phyloP scores from a whole-genome alignment of 2,329 filamentous ascomycete species.

The Talaromyces atroroseus region DNA sequence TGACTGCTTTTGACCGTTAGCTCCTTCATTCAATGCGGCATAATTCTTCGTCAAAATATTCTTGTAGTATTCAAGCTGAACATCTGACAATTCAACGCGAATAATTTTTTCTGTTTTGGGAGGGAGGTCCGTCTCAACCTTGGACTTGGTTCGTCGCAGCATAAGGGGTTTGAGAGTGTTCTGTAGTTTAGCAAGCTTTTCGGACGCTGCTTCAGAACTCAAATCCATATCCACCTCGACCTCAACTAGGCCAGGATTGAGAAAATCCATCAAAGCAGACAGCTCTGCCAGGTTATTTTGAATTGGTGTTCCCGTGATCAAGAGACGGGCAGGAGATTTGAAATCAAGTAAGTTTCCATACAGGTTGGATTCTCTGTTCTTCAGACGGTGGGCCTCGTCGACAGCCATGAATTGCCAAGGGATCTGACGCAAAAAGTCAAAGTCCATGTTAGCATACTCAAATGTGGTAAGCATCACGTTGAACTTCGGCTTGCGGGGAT shows the following conservation, averaged over 20 bases:
- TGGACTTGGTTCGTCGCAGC: conserved; percentile 91
- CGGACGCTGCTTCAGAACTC: conserved; percentile 70
- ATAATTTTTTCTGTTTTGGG: conserved; percentile 99
- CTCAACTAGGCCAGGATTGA: conserved; percentile 88
- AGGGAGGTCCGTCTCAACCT: conserved; percentile 91
- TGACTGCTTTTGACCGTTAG: conserved; percentile 87
- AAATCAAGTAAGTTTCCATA: conserved; percentile 83
- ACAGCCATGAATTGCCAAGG: conserved; percentile 98
- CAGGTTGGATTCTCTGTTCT: conserved; percentile 91
- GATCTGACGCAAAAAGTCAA: conserved; percentile 76
- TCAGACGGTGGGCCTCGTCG: conserved; percentile 92
- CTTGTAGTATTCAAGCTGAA: conserved; percentile 97
- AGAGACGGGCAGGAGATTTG: conserved; percentile 76
- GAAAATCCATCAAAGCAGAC: conserved; percentile 86
- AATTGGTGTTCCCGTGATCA: conserved; percentile 95
- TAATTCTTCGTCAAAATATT: conserved; percentile 98
- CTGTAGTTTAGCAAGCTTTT: conserved; percentile 81
- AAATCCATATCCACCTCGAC: conserved; percentile 92
- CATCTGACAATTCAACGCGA: conserved; percentile 90
- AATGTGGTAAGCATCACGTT: conserved; percentile 97
- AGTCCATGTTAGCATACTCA: conserved; percentile 87
- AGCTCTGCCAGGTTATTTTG: conserved; percentile 95
- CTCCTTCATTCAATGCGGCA: conserved; percentile 82
- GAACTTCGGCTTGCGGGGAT: conserved; percentile 86
- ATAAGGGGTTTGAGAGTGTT: conserved; percentile 88